Conservation (phyloP, 345 rosid genomes). For the Eucalyptus sp. region DNA sequence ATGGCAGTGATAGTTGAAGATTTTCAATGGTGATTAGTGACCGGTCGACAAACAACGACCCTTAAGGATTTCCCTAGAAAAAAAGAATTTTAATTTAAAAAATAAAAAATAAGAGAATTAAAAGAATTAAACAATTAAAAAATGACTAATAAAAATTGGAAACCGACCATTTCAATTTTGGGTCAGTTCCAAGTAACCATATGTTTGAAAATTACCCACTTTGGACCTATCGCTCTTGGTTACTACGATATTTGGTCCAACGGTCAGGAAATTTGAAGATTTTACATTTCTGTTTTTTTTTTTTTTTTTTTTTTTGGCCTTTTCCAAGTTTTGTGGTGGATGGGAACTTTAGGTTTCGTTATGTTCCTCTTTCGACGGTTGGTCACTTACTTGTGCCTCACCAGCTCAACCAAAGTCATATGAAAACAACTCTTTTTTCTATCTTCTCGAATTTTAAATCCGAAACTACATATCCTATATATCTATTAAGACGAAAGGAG, state of each 20-base stretch:
- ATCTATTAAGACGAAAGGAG: background rate
- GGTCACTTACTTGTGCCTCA: background rate
- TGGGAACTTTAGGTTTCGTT: background rate
- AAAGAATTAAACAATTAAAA: no score
- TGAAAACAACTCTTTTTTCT: background rate
- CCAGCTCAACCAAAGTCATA: background rate
- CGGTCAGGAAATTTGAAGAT: background rate
- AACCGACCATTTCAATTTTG: background rate
- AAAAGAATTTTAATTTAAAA: no score
- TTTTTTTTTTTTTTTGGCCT: background rate
- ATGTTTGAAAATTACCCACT: background rate
- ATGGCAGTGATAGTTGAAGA: fast-evolving
- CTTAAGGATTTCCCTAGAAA: no score
- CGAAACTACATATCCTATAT: background rate
- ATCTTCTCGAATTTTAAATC: background rate
- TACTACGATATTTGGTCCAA: background rate
- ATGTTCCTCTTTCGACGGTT: background rate
- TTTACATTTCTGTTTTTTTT: background rate
- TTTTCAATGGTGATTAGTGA: no score
- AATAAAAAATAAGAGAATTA: no score
- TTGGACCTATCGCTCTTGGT: background rate
- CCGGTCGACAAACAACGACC: fast-evolving
- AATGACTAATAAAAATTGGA: background rate
- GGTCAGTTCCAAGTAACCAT: background rate
- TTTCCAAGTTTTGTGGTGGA: background rate